Conservation (phyloP, 306 rosid species). For the Inga leiocalycina region DNA sequence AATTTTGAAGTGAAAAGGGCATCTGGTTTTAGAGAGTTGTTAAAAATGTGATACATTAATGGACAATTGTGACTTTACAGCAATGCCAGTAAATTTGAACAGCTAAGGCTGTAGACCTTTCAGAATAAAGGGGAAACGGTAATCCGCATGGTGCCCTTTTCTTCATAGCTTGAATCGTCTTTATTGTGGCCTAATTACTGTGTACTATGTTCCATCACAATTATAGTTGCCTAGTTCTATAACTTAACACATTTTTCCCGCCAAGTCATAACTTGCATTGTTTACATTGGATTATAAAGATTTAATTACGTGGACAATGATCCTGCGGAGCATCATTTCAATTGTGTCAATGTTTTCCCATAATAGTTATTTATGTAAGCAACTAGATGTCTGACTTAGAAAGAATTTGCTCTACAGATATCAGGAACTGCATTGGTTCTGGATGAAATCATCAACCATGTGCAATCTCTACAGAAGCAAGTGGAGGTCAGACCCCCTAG, state of each 20-base stretch:
- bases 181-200: background rate
- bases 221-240: background rate
- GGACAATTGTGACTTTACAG: slow-evolving; percentile 4
- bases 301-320: background rate
- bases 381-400: slow-evolving; percentile 31
- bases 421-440: slow-evolving; percentile 92
- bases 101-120: slow-evolving; percentile 16
- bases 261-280: background rate
- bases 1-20: background rate
- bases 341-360: slow-evolving; percentile 22
- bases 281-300: slow-evolving; percentile 13
- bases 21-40: background rate
- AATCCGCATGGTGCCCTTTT: slow-evolving; percentile 16
- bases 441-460: slow-evolving; percentile 96
- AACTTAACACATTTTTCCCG: background rate
- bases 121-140: background rate
- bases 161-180: background rate
- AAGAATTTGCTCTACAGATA: slow-evolving; percentile 59
- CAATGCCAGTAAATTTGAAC: slow-evolving; percentile 4
- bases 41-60: background rate
- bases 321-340: background rate
- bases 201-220: slow-evolving; percentile 11
- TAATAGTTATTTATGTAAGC: slow-evolving; percentile 13
- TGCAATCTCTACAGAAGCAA: slow-evolving; percentile 87
- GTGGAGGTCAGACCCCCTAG: slow-evolving; percentile 81